Conservation (phyloP, 192 early-diverging fungal species). For the Backusella circina region DNA sequence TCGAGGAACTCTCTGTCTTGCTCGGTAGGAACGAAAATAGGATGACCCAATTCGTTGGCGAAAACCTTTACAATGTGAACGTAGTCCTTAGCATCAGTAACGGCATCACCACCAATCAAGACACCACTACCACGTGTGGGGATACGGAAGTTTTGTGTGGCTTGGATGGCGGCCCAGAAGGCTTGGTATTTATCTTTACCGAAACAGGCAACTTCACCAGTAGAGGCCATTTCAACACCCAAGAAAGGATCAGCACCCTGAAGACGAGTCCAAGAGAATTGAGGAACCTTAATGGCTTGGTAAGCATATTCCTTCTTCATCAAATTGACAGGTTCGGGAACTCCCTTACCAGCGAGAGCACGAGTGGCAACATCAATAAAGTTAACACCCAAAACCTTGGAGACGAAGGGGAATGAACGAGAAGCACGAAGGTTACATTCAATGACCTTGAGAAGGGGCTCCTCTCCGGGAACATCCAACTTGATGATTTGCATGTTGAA, state of each 20-base stretch:
- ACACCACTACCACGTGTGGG: conserved; percentile 66
- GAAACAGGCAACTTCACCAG: conserved; percentile 98
- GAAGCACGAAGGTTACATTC: conserved; percentile 98
- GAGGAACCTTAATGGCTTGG: conserved; percentile 91
- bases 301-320: conserved; percentile 61
- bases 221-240: conserved; percentile 98
- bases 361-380: conserved; percentile 91
- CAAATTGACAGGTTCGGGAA: conserved; percentile 57
- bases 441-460: conserved; percentile 83
- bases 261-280: conserved; percentile 95
- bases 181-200: conserved; percentile 88
- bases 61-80: conserved; percentile 67
- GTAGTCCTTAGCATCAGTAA: conserved; percentile 69
- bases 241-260: conserved; percentile 95
- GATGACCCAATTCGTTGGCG: conserved; percentile 56
- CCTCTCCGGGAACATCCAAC: conserved; percentile 34
- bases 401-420: conserved; percentile 97
- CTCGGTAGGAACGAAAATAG: conserved; percentile 66
- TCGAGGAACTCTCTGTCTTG: conserved; percentile 50
- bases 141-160: conserved; percentile 90
- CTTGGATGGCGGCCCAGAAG: conserved; percentile 73
- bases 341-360: conserved; percentile 64
- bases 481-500: conserved; percentile 99
- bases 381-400: conserved; percentile 88
- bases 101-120: conserved; percentile 65